These are phyloP conservation scores for Comarum palustre DNA, from an alignment of 306 rosid genomes.

Conservation along the genomic window DNA sequence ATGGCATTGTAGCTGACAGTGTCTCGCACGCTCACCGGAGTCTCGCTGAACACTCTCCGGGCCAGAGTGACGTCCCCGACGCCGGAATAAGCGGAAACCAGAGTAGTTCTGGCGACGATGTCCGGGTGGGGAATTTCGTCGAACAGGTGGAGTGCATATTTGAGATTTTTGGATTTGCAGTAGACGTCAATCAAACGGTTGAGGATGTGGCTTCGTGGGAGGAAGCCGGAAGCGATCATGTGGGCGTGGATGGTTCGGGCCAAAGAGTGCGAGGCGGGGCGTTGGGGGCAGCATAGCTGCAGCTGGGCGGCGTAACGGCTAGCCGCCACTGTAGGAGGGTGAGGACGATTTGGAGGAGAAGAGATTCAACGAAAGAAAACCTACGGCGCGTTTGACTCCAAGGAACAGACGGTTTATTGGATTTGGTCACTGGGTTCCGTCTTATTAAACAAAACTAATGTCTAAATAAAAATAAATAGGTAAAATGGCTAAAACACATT, in stretches of 20 bases:
- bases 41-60: not conserved
- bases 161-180: constrained; percentile 49
- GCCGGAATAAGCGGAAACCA: constrained; percentile 21
- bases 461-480: no score
- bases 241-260: constrained; percentile 40
- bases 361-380: no score
- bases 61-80: constrained; percentile 9
- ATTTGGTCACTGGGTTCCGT: no score
- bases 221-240: constrained; percentile 45
- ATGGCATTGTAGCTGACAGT: constrained; percentile 31
- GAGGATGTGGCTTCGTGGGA: constrained; percentile 42
- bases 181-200: constrained; percentile 54
- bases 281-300: constrained; percentile 24
- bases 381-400: no score
- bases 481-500: no score
- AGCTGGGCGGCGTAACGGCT: constrained; percentile 49
- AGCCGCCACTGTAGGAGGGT: constrained; percentile 31
- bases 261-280: constrained; percentile 27
- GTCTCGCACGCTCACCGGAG: constrained; percentile 22
- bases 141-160: constrained; percentile 52
- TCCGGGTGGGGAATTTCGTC: constrained; percentile 34
- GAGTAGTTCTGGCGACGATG: constrained; percentile 24
- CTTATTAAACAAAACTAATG: no score
- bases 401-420: no score
- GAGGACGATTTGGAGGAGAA: not conserved